Evolutionary conservation across 2,329 filamentous ascomycete genomes (phyloP), one percentile per base, ranked within the genome.

Genomic region (Orbilia oligospora): DNA sequence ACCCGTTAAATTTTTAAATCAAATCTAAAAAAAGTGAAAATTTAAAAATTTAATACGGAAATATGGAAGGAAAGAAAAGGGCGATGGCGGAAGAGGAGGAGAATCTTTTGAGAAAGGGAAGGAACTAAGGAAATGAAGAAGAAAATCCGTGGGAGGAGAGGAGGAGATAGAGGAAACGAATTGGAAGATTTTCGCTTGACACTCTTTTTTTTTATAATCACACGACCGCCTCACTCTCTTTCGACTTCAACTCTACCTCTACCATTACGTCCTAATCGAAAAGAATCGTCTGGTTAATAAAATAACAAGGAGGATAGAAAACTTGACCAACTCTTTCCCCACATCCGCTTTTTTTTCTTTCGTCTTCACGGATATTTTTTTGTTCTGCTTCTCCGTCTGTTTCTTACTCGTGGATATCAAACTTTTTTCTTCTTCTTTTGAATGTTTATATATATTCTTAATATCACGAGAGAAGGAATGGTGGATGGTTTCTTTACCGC

Each of bases 1-100:
- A 97, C 94, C 86, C 81, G 81, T 71, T 82, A 82, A 80, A 72
- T 63, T 48, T 46, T 33, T 48, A 66, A 70, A 58, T 56, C 22
- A 56, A 76, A 70, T 53, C 55, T 49, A 41, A 63, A 63, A 44
- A 49, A 58, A 30, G 58, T 49, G 51, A 33, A 22, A 30, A 44
- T 53, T 70, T 76, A 48, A 53, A 44, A 56, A 69, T 22, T 55
- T 46, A 46, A 51, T 55, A 44, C 18, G 20, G 44, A 18, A 38
- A 38, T 27, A n/a, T 41, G 33, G 41, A 70, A 61, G 53, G 33
- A 51, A 51, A 63, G 20, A 63, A 51, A 55, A 8, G 53, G 41
- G n/a, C 1, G 16, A 44, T 41, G 33, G 20, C 8, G 6, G n/a
- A 48, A 48, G 48, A 27, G 30, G 30, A 44, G 22, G 24, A 33